Base-by-base conservation (phyloP, 2,329 filamentous ascomycete genomes). In the Exophiala viscosa region DNA sequence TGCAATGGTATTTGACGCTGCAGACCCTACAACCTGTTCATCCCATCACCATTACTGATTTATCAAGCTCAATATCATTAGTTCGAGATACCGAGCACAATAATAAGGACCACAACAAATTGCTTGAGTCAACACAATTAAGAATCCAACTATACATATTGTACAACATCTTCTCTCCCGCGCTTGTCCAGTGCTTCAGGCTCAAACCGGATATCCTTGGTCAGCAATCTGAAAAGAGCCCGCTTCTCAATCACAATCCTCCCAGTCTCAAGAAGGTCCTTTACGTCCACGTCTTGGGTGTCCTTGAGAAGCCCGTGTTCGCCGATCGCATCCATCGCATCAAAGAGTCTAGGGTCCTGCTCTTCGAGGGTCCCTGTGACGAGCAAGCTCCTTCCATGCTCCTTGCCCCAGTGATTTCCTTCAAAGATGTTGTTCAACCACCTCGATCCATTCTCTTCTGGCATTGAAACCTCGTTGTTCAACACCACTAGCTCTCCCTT, bases 211-310 rank as follows among this genome's bases (percentile, higher is more conserved):
- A 28, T 28, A 18, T 41, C 15, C 35, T 28, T 28, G 23, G 33
- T 13, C 13, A 56, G 43, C 23, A 54, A 42, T 23, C 82, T 79
- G 69, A 85, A 80, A 65, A 99, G 76, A 33, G 92, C 92, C 38
- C 76, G 73, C 69, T 87, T 83, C 80, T 99, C 93, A 64, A 99
- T 83, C 55, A 99, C 84, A 55, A 99, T 76, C 65, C 90, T 84
- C 48, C 88, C 87, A 48, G 86, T 84, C 75, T 93, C 88, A 61
- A 99, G 73, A 59, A 99, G 72, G 69, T 97, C 88, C 80, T 97
- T 99, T 58, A 99, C 90, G 71, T 97, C 93, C 33, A 99, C 89
- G 58, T 95, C 87, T n/a, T 79, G 75, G 54, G 86, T 76, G 52
- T 82, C 79, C 62, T 90, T 74, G 7, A 86, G 85, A 50, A 83